phyloP scores from a whole-genome alignment of 202 grass and related monocot genomes.

The Tripidium arundinaceum region DNA sequence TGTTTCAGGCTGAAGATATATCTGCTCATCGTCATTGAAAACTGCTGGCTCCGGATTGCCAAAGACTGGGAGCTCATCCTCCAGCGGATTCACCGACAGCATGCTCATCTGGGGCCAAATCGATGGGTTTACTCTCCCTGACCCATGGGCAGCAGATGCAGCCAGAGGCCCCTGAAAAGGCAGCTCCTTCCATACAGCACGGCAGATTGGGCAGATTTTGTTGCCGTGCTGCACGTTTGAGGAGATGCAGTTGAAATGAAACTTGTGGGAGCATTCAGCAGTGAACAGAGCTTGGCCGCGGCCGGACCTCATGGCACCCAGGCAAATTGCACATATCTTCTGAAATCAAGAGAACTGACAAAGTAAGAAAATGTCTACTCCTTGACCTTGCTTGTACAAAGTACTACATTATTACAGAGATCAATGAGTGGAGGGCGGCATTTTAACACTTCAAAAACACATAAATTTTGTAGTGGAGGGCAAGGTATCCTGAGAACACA shows the following conservation, averaged over 20 bases:
- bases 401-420: not conserved
- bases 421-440: not conserved
- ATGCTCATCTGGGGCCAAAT: constrained; percentile 14
- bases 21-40: constrained; percentile 58
- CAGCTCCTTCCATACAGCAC: constrained; percentile 60
- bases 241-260: constrained; percentile 76
- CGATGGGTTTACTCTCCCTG: constrained; percentile 32
- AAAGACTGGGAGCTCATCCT: constrained; percentile 10
- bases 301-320: constrained; percentile 50
- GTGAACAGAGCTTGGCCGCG: constrained; percentile 74
- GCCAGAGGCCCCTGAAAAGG: constrained; percentile 40
- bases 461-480: too few relatives aligned
- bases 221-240: constrained; percentile 71
- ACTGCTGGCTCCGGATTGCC: constrained; percentile 18
- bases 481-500: not conserved
- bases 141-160: constrained; percentile 32
- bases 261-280: constrained; percentile 75
- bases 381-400: not conserved
- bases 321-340: constrained; percentile 65
- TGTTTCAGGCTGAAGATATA: constrained; percentile 19
- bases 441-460: not conserved
- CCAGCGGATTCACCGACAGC: constrained; percentile 4
- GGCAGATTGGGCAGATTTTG: constrained; percentile 60
- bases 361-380: constrained; percentile 16
- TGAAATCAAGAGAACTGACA: constrained; percentile 25